Conservation (phyloP, 345 rosid genomes). For the Dimocarpus longan region DNA sequence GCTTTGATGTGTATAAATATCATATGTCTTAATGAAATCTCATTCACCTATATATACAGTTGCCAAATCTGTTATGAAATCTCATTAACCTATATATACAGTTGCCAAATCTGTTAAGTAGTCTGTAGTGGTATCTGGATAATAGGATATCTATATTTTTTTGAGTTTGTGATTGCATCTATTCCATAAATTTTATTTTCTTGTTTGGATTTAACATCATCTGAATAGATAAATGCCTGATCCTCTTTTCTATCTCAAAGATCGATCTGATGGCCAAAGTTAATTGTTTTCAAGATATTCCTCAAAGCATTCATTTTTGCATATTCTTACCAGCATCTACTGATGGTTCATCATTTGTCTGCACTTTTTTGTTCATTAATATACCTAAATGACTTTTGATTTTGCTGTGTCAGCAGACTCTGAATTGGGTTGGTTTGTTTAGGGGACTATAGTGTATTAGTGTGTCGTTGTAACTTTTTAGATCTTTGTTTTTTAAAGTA, state of each 20-base stretch:
- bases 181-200: not conserved
- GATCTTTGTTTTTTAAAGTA: not conserved
- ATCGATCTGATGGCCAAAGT: not conserved
- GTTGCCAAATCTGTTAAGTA: not conserved
- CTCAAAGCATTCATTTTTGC: not conserved
- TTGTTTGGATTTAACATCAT: not conserved
- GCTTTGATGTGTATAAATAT: not conserved
- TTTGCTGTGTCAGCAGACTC: not conserved
- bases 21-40: not conserved
- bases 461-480: not conserved
- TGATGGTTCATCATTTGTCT: not conserved
- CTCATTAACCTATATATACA: not conserved
- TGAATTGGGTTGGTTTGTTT: not conserved
- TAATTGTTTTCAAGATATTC: not conserved
- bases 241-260: not conserved
- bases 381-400: not conserved
- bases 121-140: not conserved
- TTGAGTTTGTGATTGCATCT: not conserved
- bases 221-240: not conserved
- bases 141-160: not conserved
- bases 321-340: not conserved
- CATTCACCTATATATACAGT: not conserved
- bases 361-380: not conserved
- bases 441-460: not conserved
- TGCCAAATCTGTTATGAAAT: too few relatives aligned